Base-by-base conservation (phyloP, 2,329 filamentous ascomycete species). In the Fusarium verticillioides region DNA sequence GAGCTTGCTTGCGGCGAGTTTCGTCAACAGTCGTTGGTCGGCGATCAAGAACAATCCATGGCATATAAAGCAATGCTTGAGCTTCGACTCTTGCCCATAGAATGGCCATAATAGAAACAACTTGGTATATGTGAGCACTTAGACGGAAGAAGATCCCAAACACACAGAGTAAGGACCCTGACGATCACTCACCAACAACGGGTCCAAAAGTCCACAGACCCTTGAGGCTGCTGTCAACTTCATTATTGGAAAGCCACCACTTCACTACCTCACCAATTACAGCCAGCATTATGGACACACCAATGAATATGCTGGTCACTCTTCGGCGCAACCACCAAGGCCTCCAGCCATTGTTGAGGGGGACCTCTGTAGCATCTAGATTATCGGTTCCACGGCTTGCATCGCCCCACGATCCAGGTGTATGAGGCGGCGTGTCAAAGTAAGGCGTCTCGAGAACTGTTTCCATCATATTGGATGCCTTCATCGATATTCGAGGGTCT, bases 161-260 rank as follows among this genome's bases (percentile, higher is more conserved):
- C 39, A 57, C 39, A 64, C 47, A 63, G 62, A 60, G 63, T 37
- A 68, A 69, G 50, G 53, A 39, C 47, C 54, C 44, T 63, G 50
- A 36, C 46, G 66, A 69, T 63, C 49, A 73, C 78, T 79, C 58
- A 79, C 78, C 72, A 58, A 78, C 59, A 46, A 79, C 69, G 11
- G 78, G 78, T 12, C 73, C 74, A 69, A 78, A 79, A 12, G 73
- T 79, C 78, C 78, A 79, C 19, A 78, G 42, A 37, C 76, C 78
- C 54, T 69, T 63, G 39, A 72, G n/a, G 26, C 37, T 65, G 43
- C 60, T 69, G 40, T 72, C 63, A 32, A 72, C 63, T 53, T 73
- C 63, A 9, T 69, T 63, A 37, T 65, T 66, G 13, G 75, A 77
- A 18, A 79, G 66, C 47, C 70, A 60, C 70, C 75, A 77, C 64